Evolutionary conservation across 2,329 filamentous ascomycete species (phyloP).

Genomic region (Microsporum ferrugineum): DNA sequence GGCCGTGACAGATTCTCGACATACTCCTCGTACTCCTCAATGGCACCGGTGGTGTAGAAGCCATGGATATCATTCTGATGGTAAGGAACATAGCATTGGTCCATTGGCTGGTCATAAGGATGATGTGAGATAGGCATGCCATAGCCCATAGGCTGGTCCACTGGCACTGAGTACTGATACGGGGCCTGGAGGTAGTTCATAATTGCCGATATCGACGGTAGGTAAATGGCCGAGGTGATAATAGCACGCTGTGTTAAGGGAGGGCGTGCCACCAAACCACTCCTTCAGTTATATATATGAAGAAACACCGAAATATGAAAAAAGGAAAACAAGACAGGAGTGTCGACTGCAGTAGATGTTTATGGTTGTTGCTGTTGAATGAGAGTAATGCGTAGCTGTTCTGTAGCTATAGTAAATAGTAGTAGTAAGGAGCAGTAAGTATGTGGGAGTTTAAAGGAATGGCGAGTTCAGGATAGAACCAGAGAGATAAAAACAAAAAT

Average conservation of each 20-base stretch:
- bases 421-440: neutral
- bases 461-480: neutral
- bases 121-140: slow-evolving; percentile 10
- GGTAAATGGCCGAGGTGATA: neutral
- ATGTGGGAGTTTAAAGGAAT: slow-evolving; percentile 10
- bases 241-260: neutral
- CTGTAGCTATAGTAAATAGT: neutral
- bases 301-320: neutral
- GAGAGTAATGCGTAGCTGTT: neutral
- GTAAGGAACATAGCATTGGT: slow-evolving; percentile 10
- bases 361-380: neutral
- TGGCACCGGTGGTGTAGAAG: slow-evolving; percentile 9
- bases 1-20: slow-evolving; percentile 39
- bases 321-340: neutral
- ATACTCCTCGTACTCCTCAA: slow-evolving; percentile 37
- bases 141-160: slow-evolving; percentile 29
- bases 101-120: slow-evolving; percentile 7
- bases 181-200: slow-evolving; percentile 33
- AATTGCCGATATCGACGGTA: slow-evolving; percentile 8
- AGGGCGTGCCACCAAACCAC: neutral
- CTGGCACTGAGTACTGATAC: slow-evolving; percentile 27
- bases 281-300: neutral
- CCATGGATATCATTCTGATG: slow-evolving; percentile 5
- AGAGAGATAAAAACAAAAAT: slow-evolving; percentile 12
- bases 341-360: neutral